Base-by-base conservation (phyloP, 2,329 filamentous ascomycete genomes). In the Diaporthe citrichinensis region DNA sequence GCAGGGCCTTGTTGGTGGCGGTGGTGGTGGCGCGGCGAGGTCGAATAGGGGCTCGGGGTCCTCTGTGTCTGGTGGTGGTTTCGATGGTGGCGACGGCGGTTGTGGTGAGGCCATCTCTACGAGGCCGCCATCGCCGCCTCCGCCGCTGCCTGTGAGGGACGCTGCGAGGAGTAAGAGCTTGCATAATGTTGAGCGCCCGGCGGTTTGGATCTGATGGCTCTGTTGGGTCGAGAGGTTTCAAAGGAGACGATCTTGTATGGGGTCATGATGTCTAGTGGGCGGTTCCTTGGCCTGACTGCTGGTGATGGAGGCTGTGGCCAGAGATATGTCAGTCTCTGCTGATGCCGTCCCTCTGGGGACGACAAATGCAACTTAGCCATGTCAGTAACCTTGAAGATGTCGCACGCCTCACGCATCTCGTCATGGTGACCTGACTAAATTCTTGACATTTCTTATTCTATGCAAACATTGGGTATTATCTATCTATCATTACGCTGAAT, bases 151-250 rank as follows among this genome's bases (percentile, higher is more conserved):
- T 12, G 49, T 9, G 46, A 28, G 46, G 49, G 53, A 10, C 2
- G 65, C 34, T 8, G 65, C 46, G 65, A 69, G 65, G 34, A 55
- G 65, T n/a, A 41, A 25, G 65, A 55, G 65, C 49, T 41, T 69
- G 65, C 65, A 28, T 53, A 3, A 25, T 69, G 9, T 10, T 31
- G 49, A 69, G 49, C 31, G 65, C 0, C 49, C 34, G 46, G 49
- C n/a, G 34, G 49, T 12, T 9, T 69, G 65, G 65, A 69, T 69
- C 15, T 69, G 34, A 55, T 41, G 44, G 23, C 8, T 9, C 1
- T n/a, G 28, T 17, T 15, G 44, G 31, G 5, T n/a, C 10, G 2
- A 14, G 3, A 12, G n/a, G 17, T 10, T 12, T 2, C 17, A 5
- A 10, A 25, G 15, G 9, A 14, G 9, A 49, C 0, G 5, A 31